Base-by-base conservation (phyloP, 192 early-diverging fungal species). In the Linnemannia exigua region DNA sequence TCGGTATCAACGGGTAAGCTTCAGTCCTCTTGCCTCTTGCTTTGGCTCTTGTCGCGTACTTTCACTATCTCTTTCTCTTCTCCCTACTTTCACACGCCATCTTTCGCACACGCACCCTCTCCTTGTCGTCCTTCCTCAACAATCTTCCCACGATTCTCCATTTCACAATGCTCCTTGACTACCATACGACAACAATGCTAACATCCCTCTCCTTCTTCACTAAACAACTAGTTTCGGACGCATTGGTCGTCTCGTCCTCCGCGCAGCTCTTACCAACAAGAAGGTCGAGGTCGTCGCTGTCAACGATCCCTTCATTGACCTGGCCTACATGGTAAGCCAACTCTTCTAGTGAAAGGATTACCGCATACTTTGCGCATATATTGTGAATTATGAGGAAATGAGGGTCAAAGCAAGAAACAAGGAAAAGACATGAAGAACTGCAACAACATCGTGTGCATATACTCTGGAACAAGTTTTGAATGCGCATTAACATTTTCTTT, bases 291-390 rank as follows among this genome's bases (percentile, higher is more conserved):
- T 99, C 70, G 95, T 97, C 25, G 95, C 95, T 74, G 92, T 99
- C 92, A 99, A 99, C 91, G 98, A 99, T 90, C 97, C 97, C 72
- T 99, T 99, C 96, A 96, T 98, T 88, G 94, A 95, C 81, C 92
- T 96, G 36, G 95, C 96, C 67, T 99, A 99, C 93, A 99, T 98
- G 97, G 97, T 92, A 79, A 84, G 73, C 16, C 1, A n/a, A n/a
- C n/a, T n/a, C n/a, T n/a, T n/a, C n/a, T n/a, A n/a, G n/a, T n/a
- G n/a, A n/a, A n/a, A n/a, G n/a, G n/a, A n/a, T n/a, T n/a, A n/a
- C n/a, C n/a, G n/a, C n/a, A n/a, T n/a, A n/a, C n/a, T n/a, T n/a
- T n/a, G n/a, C n/a, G n/a, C n/a, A n/a, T n/a, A n/a, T n/a, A n/a
- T n/a, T n/a, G n/a, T n/a, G n/a, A n/a, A n/a, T n/a, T n/a, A n/a